Percentiles rank a stretch among this genome's conserved stretches.
Conservation (phyloP, 1,284 basidiomycete genomes). For the Fomitiporia mediterranea region DNA sequence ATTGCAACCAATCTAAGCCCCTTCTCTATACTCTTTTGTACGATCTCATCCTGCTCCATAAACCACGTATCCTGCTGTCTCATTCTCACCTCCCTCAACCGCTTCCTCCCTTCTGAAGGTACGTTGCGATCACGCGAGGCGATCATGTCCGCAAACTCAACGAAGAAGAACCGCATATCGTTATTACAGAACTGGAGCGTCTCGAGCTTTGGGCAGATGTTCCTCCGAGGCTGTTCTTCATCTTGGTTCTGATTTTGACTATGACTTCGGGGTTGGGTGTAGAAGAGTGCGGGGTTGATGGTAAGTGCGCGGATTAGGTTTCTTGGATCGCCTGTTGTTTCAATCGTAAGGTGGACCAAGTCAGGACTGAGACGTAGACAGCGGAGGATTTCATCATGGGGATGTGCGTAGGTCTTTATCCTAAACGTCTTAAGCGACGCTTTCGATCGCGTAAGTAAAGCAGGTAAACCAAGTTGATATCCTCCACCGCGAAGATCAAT, state of each 20-base stretch:
- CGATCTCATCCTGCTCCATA: neutral
- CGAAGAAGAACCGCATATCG: neutral
- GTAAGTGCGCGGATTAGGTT: neutral
- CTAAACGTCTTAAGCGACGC: neutral
- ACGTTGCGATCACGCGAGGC: neutral
- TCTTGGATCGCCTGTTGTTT: neutral
- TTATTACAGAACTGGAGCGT: neutral
- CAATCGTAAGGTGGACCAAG: neutral
- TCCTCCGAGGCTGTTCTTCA: no score
- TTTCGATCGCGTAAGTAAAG: neutral
- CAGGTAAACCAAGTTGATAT: neutral
- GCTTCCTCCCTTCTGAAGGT: neutral
- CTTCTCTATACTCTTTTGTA: neutral
- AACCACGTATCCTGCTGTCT: conserved; percentile 5
- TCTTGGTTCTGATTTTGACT: no score
- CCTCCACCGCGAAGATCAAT: neutral
- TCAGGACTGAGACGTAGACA: neutral
- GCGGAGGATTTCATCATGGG: neutral
- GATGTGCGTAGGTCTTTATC: neutral
- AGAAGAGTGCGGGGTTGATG: no score
- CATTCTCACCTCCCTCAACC: neutral
- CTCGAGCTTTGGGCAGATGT: neutral
- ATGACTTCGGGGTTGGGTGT: no score
- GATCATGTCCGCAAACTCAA: neutral
- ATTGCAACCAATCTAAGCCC: neutral